Evolutionary conservation across 2,329 filamentous ascomycete species (phyloP), one percentile per base, ranked within the genome.

Genomic region (Grosmannia serpens): DNA sequence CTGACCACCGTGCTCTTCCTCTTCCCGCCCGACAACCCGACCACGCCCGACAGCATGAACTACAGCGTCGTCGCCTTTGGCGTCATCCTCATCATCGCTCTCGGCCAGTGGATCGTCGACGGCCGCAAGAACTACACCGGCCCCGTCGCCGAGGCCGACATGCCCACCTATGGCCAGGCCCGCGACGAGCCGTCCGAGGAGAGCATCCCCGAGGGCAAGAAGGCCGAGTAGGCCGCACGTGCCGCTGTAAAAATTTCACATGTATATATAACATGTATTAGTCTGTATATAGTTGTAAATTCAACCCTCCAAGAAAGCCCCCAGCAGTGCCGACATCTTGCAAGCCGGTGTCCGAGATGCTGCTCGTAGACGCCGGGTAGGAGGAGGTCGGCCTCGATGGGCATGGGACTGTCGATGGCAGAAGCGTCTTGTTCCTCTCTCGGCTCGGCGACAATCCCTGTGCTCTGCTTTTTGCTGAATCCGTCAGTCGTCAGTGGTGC

Each of bases 1-100:
- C 68, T 90, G n/a, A 90, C 87, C 0, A 89, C 86, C 0, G 82
- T 89, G 1, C 75, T 91, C 0, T 90, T 90, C 70, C 77, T 89
- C 24, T 89, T 90, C 70, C 87, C 87, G 3, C 87, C 87, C 0
- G 77, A 77, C 9, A 66, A 84, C 4, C 85, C 85, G 0, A 84
- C 86, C 2, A 83, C 82, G 0, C 75, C 78, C 0, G 81, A 73
- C 64, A 89, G 81, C 71, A 90, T 90, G 87, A 91, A 79, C 65
- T 79, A 79, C 64, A 75, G 71, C 50, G 67, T 79, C 27, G 76
- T 74, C 13, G 75, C 76, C 0, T 78, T 78, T 63, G 75, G 73
- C 1, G 65, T 79, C 35, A 76, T 79, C 17, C 63, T 79, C 1
- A 54, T 77, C 20, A 76, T 79, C 22, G 68, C 76, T 1, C 68